Percentiles rank a stretch among this genome's conserved stretches.
Conservation (phyloP, 345 rosid genomes). For the Corchorus olitorius region DNA sequence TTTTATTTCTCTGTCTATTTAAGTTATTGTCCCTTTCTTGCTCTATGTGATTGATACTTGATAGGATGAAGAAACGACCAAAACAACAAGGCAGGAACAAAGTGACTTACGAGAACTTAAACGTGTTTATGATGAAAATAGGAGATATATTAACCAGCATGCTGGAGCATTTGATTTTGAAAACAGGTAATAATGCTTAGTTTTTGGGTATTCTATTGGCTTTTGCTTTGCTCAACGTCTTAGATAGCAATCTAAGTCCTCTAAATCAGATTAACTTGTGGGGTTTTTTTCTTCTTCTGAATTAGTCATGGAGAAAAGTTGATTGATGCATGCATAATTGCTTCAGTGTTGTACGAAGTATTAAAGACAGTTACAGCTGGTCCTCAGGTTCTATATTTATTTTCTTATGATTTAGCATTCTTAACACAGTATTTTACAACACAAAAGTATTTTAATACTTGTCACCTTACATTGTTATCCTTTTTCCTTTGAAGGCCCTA, state of each 20-base stretch:
- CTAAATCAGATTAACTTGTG: slow-evolving; percentile 14
- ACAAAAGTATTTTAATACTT: slow-evolving; percentile 12
- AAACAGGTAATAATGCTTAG: slow-evolving; percentile 41
- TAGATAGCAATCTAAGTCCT: slow-evolving; percentile 3
- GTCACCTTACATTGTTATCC: slow-evolving; percentile 17
- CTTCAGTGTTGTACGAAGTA: slow-evolving; percentile 75
- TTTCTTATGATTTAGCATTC: slow-evolving; percentile 6
- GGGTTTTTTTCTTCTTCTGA: neutral
- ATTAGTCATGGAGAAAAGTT: slow-evolving; percentile 58
- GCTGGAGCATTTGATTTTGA: slow-evolving; percentile 51
- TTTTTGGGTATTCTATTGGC: neutral
- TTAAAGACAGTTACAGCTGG: slow-evolving; percentile 62
- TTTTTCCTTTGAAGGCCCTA: slow-evolving; percentile 55
- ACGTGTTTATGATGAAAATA: slow-evolving; percentile 70
- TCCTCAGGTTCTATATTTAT: slow-evolving; percentile 51
- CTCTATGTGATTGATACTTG: slow-evolving; percentile 7
- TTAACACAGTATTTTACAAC: slow-evolving; percentile 8
- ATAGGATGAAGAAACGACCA: slow-evolving; percentile 72
- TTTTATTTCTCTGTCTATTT: neutral
- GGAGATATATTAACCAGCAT: slow-evolving; percentile 54
- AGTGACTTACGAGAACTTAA: slow-evolving; percentile 74
- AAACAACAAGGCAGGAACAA: slow-evolving; percentile 44
- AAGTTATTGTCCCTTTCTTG: slow-evolving; percentile 3
- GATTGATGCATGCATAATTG: slow-evolving; percentile 61
- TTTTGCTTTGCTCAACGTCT: slow-evolving; percentile 15